These are phyloP conservation scores for Capsicum rhomboideum DNA, from an alignment of 257 asterid genomes.

Conservation along the genomic window DNA sequence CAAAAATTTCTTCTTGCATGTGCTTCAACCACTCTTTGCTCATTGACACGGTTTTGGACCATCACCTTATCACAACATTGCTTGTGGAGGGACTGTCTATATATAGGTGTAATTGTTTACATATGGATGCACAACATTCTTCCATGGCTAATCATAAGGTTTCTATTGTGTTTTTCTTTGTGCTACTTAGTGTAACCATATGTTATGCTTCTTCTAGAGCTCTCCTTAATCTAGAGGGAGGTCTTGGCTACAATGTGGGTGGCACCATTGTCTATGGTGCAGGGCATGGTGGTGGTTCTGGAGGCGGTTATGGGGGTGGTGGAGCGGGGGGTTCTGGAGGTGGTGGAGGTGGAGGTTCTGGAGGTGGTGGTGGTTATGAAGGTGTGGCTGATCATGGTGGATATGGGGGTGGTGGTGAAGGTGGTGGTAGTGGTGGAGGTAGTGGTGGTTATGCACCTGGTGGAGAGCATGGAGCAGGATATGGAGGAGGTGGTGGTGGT, in stretches of 20 bases:
- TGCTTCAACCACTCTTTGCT: slow-evolving; percentile 9
- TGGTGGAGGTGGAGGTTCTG: slow-evolving; percentile 27
- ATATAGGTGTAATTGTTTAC: slow-evolving; percentile 29
- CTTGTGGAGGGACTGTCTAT: slow-evolving; percentile 27
- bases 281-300: slow-evolving; percentile 14
- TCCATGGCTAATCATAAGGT: slow-evolving; percentile 28
- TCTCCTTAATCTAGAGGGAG: slow-evolving; percentile 27
- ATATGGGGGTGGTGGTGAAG: slow-evolving; percentile 23
- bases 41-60: slow-evolving; percentile 3
- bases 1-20: background rate
- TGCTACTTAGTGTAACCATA: slow-evolving; percentile 24
- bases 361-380: slow-evolving; percentile 23
- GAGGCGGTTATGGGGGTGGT: slow-evolving; percentile 14
- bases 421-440: slow-evolving; percentile 30
- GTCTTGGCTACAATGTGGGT: slow-evolving; percentile 9
- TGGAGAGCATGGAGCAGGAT: slow-evolving; percentile 44
- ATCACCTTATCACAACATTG: background rate
- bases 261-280: slow-evolving; percentile 9
- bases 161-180: slow-evolving; percentile 25
- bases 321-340: background rate
- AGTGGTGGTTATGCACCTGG: slow-evolving; percentile 29
- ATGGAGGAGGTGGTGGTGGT: slow-evolving; percentile 43
- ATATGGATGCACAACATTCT: background rate
- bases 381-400: slow-evolving; percentile 15
- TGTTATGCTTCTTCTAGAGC: slow-evolving; percentile 54